Conservation (phyloP, 352 stramenopile genomes). For the Globisporangium radiosum region DNA sequence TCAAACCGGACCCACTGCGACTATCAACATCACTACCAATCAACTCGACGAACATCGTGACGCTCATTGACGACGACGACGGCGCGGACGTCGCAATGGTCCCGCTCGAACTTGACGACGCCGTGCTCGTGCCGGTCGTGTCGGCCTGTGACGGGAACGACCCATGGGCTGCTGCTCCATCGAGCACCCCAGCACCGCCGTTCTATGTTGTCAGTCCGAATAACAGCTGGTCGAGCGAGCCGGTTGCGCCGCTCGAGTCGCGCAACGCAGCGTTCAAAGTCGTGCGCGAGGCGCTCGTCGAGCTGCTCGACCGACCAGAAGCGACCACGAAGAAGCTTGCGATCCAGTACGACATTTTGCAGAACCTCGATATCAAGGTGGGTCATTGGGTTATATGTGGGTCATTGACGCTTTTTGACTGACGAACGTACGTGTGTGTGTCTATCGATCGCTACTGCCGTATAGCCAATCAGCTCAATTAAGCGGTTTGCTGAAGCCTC, state of each 20-base stretch:
- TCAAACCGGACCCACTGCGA: background rate
- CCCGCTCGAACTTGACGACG: constrained; percentile 20
- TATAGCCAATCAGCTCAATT: constrained; percentile 50
- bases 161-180: background rate
- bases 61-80: constrained; percentile 38
- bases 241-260: constrained; percentile 33
- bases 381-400: constrained; percentile 3
- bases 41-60: constrained; percentile 14
- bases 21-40: background rate
- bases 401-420: background rate
- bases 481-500: constrained; percentile 53
- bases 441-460: background rate
- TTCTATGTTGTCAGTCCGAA: background rate
- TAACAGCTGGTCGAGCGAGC: constrained; percentile 14
- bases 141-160: background rate
- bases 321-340: constrained; percentile 28
- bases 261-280: constrained; percentile 50
- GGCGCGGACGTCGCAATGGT: constrained; percentile 27
- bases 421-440: background rate
- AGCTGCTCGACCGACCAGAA: constrained; percentile 42
- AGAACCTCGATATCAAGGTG: constrained; percentile 47
- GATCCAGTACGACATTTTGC: constrained; percentile 54
- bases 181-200: background rate
- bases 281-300: constrained; percentile 44
- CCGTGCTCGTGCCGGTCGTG: constrained; percentile 11